phyloP scores from a whole-genome alignment of 108 stramenopile genomes.

The Nannochloropsis granulata region DNA sequence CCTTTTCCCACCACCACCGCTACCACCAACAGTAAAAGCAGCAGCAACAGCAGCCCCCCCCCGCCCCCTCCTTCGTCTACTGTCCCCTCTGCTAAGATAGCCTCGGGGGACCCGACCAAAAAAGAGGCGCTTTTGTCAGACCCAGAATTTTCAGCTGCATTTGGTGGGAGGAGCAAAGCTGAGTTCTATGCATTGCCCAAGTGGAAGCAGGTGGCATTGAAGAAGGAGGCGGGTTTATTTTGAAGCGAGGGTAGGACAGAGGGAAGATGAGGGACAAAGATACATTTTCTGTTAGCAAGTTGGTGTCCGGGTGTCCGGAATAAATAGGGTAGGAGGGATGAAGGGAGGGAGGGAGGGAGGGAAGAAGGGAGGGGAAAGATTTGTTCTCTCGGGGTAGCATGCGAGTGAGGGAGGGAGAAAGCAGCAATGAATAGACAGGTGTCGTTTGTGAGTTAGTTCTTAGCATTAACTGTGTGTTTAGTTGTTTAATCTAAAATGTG shows the following conservation, averaged over 20 bases:
- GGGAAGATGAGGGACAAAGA: background rate
- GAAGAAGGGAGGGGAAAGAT: background rate
- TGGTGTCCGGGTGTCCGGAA: too few relatives aligned
- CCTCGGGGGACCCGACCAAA: slow-evolving; percentile 31
- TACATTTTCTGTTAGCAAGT: background rate
- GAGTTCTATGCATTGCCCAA: slow-evolving; percentile 29
- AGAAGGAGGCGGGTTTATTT: slow-evolving; percentile 34
- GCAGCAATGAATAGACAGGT: too few relatives aligned
- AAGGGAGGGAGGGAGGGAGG: background rate
- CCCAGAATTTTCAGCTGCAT: slow-evolving; percentile 14
- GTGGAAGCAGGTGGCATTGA: slow-evolving; percentile 31
- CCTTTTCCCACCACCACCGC: too few relatives aligned
- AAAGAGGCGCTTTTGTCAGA: slow-evolving; percentile 31
- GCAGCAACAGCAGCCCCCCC: too few relatives aligned
- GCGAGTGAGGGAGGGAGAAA: background rate
- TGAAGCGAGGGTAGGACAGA: background rate
- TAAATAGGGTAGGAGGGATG: background rate
- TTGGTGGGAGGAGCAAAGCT: slow-evolving; percentile 29
- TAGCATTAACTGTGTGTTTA: too few relatives aligned
- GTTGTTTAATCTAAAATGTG: too few relatives aligned
- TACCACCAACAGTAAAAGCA: too few relatives aligned
- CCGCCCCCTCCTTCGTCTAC: too few relatives aligned
- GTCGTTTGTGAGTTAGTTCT: too few relatives aligned
- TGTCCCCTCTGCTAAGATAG: background rate
- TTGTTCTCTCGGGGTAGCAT: background rate